Percentiles rank a stretch among this genome's conserved stretches.
Conservation (phyloP, 371 early-diverging fungal species). For the Mortierella sp. region DNA sequence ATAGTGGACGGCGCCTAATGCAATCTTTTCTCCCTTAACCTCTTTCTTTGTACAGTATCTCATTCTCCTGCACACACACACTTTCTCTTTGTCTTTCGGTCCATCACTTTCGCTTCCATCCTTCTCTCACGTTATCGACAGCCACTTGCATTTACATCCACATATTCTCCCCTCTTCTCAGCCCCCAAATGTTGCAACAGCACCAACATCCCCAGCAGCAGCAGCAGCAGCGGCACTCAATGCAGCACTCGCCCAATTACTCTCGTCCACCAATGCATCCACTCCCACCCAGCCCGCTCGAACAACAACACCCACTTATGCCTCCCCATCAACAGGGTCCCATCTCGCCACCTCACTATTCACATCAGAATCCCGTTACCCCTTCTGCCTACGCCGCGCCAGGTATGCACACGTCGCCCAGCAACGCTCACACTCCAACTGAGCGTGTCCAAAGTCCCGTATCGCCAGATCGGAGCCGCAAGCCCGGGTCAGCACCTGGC, state of each 20-base stretch:
- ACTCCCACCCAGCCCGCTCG: too few relatives aligned
- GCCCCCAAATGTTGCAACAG: background rate
- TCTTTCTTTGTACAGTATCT: too few relatives aligned
- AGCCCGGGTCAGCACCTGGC: background rate
- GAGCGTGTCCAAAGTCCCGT: constrained; percentile 25
- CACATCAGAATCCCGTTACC: constrained; percentile 13
- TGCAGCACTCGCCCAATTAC: too few relatives aligned
- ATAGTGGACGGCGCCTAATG: too few relatives aligned
- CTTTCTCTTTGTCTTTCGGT: too few relatives aligned
- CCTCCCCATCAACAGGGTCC: background rate
- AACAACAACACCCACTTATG: constrained; percentile 1
- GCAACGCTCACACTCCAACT: constrained; percentile 22
- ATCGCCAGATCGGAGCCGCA: constrained; percentile 7
- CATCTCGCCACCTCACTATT: background rate
- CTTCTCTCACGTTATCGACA: too few relatives aligned
- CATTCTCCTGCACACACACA: too few relatives aligned
- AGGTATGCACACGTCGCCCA: constrained; percentile 28
- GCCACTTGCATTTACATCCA: too few relatives aligned
- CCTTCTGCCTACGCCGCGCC: constrained; percentile 29
- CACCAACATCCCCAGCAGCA: constrained; percentile 8
- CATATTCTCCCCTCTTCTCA: too few relatives aligned
- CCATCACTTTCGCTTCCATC: too few relatives aligned
- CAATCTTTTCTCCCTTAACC: too few relatives aligned
- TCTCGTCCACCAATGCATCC: too few relatives aligned
- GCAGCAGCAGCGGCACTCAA: constrained; percentile 9